A percentile compares a stretch with the other conserved stretches of the same genome.
phyloP scores from a whole-genome alignment of 1,284 basidiomycete genomes.

The Sutorius eximius region DNA sequence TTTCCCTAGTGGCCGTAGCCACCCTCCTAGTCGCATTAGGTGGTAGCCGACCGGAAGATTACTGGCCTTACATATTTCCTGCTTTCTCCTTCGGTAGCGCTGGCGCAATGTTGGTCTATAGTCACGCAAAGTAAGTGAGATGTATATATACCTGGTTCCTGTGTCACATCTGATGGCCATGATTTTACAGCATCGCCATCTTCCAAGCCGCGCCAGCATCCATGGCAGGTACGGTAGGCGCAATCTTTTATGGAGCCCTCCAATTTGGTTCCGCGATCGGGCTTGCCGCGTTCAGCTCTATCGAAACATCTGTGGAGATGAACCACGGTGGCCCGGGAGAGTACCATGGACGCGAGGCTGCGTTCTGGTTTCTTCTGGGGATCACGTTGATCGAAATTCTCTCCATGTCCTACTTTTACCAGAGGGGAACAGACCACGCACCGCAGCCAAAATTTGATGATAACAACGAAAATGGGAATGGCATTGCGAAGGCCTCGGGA shows the following conservation, averaged over 20 bases:
- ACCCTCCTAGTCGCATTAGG: slow-evolving; percentile 45
- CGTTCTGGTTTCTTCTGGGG: slow-evolving; percentile 52
- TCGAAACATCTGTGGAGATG: slow-evolving; percentile 46
- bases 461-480: background rate
- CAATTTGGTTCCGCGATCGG: slow-evolving; percentile 52
- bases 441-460: background rate
- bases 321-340: slow-evolving; percentile 30
- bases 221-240: slow-evolving; percentile 45
- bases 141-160: background rate
- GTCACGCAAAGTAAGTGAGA: slow-evolving; percentile 38
- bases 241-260: slow-evolving; percentile 54
- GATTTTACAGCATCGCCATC: slow-evolving; percentile 42
- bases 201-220: background rate
- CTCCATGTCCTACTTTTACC: slow-evolving; percentile 42
- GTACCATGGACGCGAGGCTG: slow-evolving; percentile 45
- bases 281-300: slow-evolving; percentile 46
- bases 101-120: slow-evolving; percentile 37
- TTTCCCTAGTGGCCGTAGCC: slow-evolving; percentile 39
- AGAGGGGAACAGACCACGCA: slow-evolving; percentile 5
- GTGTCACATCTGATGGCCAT: background rate
- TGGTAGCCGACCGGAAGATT: slow-evolving; percentile 38
- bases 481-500: background rate
- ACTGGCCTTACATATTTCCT: slow-evolving; percentile 51
- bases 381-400: slow-evolving; percentile 38
- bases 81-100: slow-evolving; percentile 47